These are phyloP conservation scores for Penicillium griseofulvum DNA, from an alignment of 2,329 filamentous ascomycete genomes.

Conservation along the genomic window DNA sequence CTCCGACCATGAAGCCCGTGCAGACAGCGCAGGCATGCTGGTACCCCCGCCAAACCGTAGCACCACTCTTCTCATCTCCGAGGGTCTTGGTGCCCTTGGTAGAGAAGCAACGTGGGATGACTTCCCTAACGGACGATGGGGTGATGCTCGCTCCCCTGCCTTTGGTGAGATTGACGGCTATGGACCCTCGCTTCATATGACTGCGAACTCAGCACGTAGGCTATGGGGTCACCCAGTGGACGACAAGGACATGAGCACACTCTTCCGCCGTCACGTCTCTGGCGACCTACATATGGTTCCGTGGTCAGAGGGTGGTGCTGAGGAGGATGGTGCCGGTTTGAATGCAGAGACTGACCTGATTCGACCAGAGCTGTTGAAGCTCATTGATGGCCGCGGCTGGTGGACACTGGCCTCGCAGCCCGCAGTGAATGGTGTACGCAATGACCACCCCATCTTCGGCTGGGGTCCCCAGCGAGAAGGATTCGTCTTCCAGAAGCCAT, in stretches of 20 bases:
- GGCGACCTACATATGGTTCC: conserved; percentile 79
- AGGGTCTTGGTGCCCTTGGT: conserved; percentile 84
- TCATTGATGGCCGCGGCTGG: conserved; percentile 79
- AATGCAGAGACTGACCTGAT: conserved; percentile 79
- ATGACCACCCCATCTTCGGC: conserved; percentile 75
- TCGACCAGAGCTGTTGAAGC: conserved; percentile 66
- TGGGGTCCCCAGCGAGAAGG: conserved; percentile 85
- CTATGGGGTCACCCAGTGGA: conserved; percentile 80
- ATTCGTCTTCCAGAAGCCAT: conserved; percentile 97
- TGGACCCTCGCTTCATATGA: conserved; percentile 90
- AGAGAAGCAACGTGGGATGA: conserved; percentile 98
- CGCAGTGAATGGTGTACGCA: conserved; percentile 80
- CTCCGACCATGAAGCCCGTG: conserved; percentile 63
- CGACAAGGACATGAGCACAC: conserved; percentile 67
- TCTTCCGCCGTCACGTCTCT: conserved; percentile 79
- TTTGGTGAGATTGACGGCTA: conserved; percentile 99
- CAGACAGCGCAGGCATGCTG: conserved; percentile 74
- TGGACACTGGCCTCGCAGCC: conserved; percentile 97
- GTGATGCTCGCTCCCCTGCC: conserved; percentile 85
- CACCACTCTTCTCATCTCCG: conserved; percentile 87
- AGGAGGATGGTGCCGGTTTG: conserved; percentile 46
- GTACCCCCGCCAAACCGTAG: conserved; percentile 69
- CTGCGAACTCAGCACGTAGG: conserved; percentile 74
- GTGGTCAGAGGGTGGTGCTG: conserved; percentile 79
- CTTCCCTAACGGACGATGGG: conserved; percentile 94